Evolutionary conservation across 2,329 filamentous ascomycete genomes (phyloP), one percentile per base, ranked within the genome.

Genomic region (Neonectria neomacrospora): DNA sequence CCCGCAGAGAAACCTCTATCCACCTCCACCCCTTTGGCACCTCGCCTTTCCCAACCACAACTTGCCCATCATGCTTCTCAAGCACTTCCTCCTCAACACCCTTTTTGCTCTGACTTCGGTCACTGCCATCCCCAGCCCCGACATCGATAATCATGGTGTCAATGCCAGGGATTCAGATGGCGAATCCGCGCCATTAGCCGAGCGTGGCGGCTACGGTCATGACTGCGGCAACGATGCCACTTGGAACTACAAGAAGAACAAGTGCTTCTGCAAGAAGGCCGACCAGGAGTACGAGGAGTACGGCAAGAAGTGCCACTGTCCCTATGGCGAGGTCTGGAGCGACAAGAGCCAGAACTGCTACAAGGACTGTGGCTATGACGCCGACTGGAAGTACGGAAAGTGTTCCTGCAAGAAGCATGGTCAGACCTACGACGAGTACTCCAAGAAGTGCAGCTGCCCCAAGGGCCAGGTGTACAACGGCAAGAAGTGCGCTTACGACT

Each of bases 141-240:
- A 50, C 26, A 50, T n/a, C n/a, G 47, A 34, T n/a, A 14, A 47
- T n/a, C 28, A 32, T 10, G 47, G 28, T 9, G 26, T 50, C 28
- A 28, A 50, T 28, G 47, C 47, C n/a, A 16, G 47, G 10, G 47
- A 50, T 14, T 7, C 12, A n/a, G 47, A 47, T 28, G 44, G 18
- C n/a, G 10, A 41, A 11, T 41, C 37, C n/a, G 5, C 10, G 7
- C 37, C 32, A n/a, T n/a, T 53, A 18, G 37, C 12, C 50, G 50
- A 39, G 12, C 37, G 50, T 12, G 50, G 50, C 3, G 18, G 16
- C 50, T 37, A 53, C 47, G 28, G n/a, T 1, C n/a, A 34, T 23
- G 32, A 63, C 32, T 63, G 61, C 22, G 60, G 60, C 18, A 47
- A 58, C 12, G 60, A 63, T 26, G 60, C 60, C 39, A 8, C 8